Evolutionary conservation across 129 eudicot genomes (phyloP), one percentile per base, ranked within the genome.

Genomic region (Pulicaria dysenterica): DNA sequence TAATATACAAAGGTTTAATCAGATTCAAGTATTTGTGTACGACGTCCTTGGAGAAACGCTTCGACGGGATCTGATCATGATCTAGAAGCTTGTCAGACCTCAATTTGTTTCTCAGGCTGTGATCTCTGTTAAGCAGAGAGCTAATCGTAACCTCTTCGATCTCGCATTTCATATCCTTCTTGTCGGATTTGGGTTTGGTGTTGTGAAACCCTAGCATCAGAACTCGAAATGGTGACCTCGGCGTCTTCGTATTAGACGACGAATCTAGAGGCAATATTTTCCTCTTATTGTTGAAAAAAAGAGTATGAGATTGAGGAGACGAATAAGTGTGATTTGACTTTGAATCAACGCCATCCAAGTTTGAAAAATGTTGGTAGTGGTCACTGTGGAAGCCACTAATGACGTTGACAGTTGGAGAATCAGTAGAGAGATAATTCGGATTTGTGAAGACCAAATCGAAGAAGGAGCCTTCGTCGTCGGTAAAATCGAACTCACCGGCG

Each of bases 401-500:
- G 83, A 82, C 66, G 63, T 64, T 37, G 74, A 71, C 72, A 19
- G 46, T 38, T 24, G 63, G 65, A 45, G 80, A 55, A 4, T 67
- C 76, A 3, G n/a, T 2, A 11, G 5, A 8, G 36, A n/a, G 60
- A 56, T 80, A 31, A 34, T 72, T 53, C 8, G 90, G 79, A 40
- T 67, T 45, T 3, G 85, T 74, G 44, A 91, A 63, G 39, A 77
- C 93, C 47, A 91, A 74, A 67, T 91, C 97, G 78, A 91, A 88
- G 82, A 88, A 85, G 12, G 89, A 91, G 8, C 83, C 87, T 11
- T 88, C 95, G 24, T 77, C 90, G 64, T 84, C 92, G 54, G 85
- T 75, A 0, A 73, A 17, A 61, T 82, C 87, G 5, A 67, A 42
- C 51, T 69, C 59, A 4, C 31, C 31, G 31, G 36, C 67, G 71